Percentiles rank a stretch among this genome's conserved stretches.
phyloP scores from a whole-genome alignment of 2,329 filamentous ascomycete genomes.

The Thielaviopsis musarum region DNA sequence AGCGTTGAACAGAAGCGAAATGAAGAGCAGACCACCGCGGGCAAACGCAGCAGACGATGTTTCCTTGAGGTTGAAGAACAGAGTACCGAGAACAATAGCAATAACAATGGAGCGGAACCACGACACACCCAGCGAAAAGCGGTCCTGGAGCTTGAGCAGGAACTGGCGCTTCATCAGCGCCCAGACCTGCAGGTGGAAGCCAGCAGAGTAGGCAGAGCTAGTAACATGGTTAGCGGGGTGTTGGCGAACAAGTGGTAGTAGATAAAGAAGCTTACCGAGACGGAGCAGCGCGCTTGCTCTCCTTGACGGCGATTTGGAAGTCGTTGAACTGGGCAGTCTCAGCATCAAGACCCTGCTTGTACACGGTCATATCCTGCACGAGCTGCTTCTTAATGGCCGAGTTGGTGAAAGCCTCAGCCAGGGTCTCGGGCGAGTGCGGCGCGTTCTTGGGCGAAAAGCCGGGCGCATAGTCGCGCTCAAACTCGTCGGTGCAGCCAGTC shows the following conservation, averaged over 20 bases:
- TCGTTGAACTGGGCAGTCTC: constrained; percentile 56
- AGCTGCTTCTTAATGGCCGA: constrained; percentile 42
- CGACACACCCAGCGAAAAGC: constrained; percentile 55
- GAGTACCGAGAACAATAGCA: constrained; percentile 62
- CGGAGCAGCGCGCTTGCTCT: constrained; percentile 62
- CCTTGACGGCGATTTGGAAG: constrained; percentile 57
- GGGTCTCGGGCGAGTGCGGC: constrained; percentile 48
- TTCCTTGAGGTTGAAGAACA: constrained; percentile 54
- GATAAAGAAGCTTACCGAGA: constrained; percentile 25
- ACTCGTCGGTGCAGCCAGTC: constrained; percentile 70
- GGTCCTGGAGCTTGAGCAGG: constrained; percentile 72
- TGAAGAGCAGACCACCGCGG: constrained; percentile 66
- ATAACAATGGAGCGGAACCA: constrained; percentile 55
- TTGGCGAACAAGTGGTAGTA: neutral
- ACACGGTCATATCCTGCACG: constrained; percentile 48
- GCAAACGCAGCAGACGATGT: constrained; percentile 59
- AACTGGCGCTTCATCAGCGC: constrained; percentile 73
- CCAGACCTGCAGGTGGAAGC: constrained; percentile 70
- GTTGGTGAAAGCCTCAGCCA: constrained; percentile 52
- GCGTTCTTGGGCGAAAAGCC: constrained; percentile 49
- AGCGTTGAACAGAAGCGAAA: constrained; percentile 68
- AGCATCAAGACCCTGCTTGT: constrained; percentile 44
- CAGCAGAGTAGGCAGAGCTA: constrained; percentile 41
- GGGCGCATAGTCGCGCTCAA: constrained; percentile 58
- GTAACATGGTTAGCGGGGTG: neutral